phyloP scores from a whole-genome alignment of 768 basidiomycete species.

The Thelephora aurantiotincta region DNA sequence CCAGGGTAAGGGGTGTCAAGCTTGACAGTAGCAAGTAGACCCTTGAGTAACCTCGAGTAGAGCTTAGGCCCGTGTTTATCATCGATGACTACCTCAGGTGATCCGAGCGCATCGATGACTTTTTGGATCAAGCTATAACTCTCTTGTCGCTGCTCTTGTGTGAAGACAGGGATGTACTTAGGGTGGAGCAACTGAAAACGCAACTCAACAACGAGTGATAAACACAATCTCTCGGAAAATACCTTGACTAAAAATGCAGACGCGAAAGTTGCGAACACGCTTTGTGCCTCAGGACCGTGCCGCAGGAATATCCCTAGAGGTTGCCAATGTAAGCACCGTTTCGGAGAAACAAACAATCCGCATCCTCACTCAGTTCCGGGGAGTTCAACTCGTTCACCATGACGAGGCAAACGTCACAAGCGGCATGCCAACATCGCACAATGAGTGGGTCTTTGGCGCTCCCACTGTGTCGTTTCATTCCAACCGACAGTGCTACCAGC shows the following conservation, averaged over 20 bases:
- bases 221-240: conserved; percentile 5
- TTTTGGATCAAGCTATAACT: conserved; percentile 51
- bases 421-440: conserved; percentile 14
- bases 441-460: conserved; percentile 16
- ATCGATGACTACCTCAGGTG: conserved; percentile 63
- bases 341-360: background rate
- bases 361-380: conserved; percentile 10
- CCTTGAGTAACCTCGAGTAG: conserved; percentile 66
- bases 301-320: conserved; percentile 39
- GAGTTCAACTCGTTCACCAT: conserved; percentile 18
- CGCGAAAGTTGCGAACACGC: conserved; percentile 69
- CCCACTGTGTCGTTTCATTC: conserved; percentile 24
- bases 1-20: background rate
- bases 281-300: conserved; percentile 70
- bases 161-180: conserved; percentile 49
- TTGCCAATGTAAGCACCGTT: background rate
- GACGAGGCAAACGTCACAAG: conserved; percentile 14
- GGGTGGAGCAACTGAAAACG: conserved; percentile 60
- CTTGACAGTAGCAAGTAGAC: conserved; percentile 33
- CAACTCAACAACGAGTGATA: background rate
- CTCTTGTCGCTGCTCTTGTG: conserved; percentile 40
- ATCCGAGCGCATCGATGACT: conserved; percentile 52
- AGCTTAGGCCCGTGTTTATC: conserved; percentile 71
- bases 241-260: conserved; percentile 77
- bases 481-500: conserved; percentile 26